Evolutionary conservation across 768 basidiomycete species (phyloP), one percentile per base, ranked within the genome.

Genomic region (Tricholoma sp.): DNA sequence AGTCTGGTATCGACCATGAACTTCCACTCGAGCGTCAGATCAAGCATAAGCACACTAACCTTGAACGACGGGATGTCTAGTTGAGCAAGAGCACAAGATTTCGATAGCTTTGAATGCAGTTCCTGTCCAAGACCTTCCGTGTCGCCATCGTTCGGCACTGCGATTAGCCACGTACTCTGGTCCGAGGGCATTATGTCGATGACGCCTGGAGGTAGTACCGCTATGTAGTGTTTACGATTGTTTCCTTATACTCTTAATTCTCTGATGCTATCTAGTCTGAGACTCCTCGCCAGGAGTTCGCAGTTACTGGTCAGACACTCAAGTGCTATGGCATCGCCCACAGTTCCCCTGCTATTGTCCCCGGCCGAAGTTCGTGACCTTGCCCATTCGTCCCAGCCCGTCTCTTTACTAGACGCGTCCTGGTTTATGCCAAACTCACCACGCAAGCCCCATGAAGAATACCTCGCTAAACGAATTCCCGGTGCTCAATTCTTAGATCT

Each of bases 401-500:
- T 84, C 32, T 70, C 73, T 8, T 69, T 88, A 61, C 75, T 87
- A 33, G 96, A 98, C 65, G 84, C 86, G 20, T 86, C 84, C 50
- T 98, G 95, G 96, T 88, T 91, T 69, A 97, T 98, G 96, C 96
- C 95, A 51, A 89, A 86, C 69, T 81, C 87, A 33, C 76, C 85
- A 1, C 82, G 94, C 54, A 83, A 83, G 51, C 78, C 89, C 2
- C 69, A 70, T n/a, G 70, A 81, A 31, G 94, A 96, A 70, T 95
- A 85, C 61, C 66, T 76, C 18, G 68, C 73, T 28, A 85, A 81
- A 59, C 80, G 86, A 33, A 80, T 97, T 33, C 89, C 88, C 4
- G 77, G 80, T 10, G 84, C 93, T 0, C 81, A 79, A 52, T 90
- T 85, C 64, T 78, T 94, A 61, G 88, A 94, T 66, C 74, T 95